A percentile compares a stretch with the other conserved stretches of the same genome.
These are phyloP conservation scores for Hylodesmum podocarpum DNA, from an alignment of 306 rosid genomes.

Conservation along the genomic window DNA sequence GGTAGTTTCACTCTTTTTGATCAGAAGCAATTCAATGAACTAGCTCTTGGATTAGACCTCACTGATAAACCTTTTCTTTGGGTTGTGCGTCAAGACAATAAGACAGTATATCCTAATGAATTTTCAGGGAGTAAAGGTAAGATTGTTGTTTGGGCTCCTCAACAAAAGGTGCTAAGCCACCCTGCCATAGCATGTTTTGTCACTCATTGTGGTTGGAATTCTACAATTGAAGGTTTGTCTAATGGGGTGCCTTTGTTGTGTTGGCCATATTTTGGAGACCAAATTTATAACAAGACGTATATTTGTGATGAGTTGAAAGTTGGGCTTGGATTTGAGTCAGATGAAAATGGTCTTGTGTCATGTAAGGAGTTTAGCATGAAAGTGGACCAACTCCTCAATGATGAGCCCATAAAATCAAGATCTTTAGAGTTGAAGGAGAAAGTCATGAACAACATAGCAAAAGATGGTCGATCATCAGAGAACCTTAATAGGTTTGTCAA, in stretches of 20 bases:
- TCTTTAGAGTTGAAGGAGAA: constrained; percentile 18
- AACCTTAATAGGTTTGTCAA: constrained; percentile 33
- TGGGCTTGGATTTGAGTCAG: constrained; percentile 37
- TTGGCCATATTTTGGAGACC: constrained; percentile 52
- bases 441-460: background rate
- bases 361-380: constrained; percentile 34
- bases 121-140: constrained; percentile 25
- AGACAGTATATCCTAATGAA: constrained; percentile 12
- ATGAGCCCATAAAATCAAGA: constrained; percentile 32
- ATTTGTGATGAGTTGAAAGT: constrained; percentile 51
- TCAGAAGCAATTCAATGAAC: constrained; percentile 31
- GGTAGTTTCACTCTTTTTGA: constrained; percentile 25
- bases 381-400: constrained; percentile 35
- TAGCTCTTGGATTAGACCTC: constrained; percentile 35
- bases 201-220: constrained; percentile 60
- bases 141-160: constrained; percentile 47
- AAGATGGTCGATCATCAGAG: constrained; percentile 31
- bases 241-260: constrained; percentile 51
- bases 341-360: constrained; percentile 35
- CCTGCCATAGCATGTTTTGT: constrained; percentile 44
- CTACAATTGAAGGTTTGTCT: constrained; percentile 43
- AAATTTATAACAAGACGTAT: constrained; percentile 25
- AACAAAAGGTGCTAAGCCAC: constrained; percentile 39
- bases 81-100: constrained; percentile 38
- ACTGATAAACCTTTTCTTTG: constrained; percentile 37